Conservation (phyloP, 2,329 filamentous ascomycete species). For the Neofusicoccum laricinum region DNA sequence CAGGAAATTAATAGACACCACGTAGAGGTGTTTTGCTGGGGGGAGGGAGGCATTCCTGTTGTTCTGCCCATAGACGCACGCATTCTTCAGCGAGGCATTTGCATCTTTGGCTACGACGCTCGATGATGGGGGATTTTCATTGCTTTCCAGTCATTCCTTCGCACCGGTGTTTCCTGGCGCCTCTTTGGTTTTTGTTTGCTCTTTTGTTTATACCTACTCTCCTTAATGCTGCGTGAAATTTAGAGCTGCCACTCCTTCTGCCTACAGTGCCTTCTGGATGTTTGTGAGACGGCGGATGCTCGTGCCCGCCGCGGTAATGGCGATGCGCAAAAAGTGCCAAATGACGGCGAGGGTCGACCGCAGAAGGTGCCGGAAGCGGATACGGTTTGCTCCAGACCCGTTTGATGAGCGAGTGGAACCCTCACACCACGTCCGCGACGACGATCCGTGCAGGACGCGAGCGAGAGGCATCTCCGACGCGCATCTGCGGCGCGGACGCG, state of each 20-base stretch:
- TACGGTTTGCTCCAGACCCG: neutral
- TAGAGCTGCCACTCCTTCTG: conserved; percentile 7
- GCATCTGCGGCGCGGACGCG: conserved; percentile 1
- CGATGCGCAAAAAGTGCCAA: neutral
- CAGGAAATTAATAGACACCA: neutral
- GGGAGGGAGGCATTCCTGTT: neutral
- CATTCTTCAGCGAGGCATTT: conserved; percentile 2
- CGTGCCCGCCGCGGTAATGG: too few species aligned
- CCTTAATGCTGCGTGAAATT: conserved; percentile 1
- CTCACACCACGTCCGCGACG: neutral
- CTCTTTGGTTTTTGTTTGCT: neutral
- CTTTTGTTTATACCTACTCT: neutral
- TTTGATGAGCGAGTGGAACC: conserved; percentile 4
- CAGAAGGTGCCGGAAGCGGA: neutral
- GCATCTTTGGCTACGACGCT: neutral
- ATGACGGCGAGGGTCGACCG: neutral
- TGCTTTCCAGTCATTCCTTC: conserved; percentile 12
- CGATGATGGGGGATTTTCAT: conserved; percentile 4
- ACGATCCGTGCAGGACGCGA: conserved; percentile 5
- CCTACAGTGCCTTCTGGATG: neutral
- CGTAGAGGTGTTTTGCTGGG: neutral
- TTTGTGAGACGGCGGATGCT: neutral
- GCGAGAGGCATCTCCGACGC: neutral
- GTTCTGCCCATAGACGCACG: neutral
- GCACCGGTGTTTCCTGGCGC: conserved; percentile 3